These are phyloP conservation scores for Hypoxylon fragiforme DNA, from an alignment of 495 filamentous ascomycete genomes.

Conservation along the genomic window DNA sequence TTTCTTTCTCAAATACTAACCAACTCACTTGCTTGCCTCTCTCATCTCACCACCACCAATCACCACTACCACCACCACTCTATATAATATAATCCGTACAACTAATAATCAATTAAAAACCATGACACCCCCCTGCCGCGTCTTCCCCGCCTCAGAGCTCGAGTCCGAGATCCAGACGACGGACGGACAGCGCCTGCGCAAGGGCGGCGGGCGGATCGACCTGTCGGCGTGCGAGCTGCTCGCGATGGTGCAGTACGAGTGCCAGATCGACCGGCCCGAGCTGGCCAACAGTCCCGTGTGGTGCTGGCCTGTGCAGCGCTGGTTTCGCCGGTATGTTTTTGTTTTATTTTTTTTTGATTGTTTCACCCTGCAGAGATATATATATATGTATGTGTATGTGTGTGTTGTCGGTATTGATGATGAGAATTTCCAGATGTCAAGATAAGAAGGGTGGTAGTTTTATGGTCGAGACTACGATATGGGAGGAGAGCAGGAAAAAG, in stretches of 20 bases:
- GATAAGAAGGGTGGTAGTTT: slow-evolving; percentile 61
- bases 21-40: too few species aligned
- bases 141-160: slow-evolving; percentile 60
- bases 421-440: slow-evolving; percentile 69
- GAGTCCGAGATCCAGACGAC: slow-evolving; percentile 52
- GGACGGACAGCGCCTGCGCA: slow-evolving; percentile 49
- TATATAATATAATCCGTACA: too few species aligned
- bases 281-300: slow-evolving; percentile 57
- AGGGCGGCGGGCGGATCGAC: slow-evolving; percentile 56
- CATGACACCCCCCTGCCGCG: slow-evolving; percentile 64
- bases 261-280: slow-evolving; percentile 62
- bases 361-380: neutral
- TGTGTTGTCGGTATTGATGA: slow-evolving; percentile 11
- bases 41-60: neutral
- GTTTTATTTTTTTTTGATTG: slow-evolving; percentile 5
- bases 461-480: slow-evolving; percentile 80
- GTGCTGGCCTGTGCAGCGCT: slow-evolving; percentile 74
- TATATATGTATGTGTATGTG: too few species aligned
- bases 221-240: slow-evolving; percentile 71
- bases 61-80: too few species aligned
- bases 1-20: too few species aligned
- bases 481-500: slow-evolving; percentile 55
- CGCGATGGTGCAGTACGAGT: slow-evolving; percentile 82
- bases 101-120: too few species aligned
- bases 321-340: slow-evolving; percentile 73